Conservation (phyloP, 768 basidiomycete genomes). For the Boletus speciosus region DNA sequence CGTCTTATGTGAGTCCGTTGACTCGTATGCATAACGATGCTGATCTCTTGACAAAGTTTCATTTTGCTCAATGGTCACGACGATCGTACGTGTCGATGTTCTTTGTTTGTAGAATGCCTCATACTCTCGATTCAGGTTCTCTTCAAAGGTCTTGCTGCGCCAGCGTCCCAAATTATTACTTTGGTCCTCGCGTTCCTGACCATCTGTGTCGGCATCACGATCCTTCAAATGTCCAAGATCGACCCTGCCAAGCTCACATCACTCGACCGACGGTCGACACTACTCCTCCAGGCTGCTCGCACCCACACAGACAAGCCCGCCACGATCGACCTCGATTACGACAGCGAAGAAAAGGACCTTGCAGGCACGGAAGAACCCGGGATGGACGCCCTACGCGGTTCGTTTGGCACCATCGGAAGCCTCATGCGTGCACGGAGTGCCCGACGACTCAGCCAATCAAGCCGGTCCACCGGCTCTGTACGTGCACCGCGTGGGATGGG, state of each 20-base stretch:
- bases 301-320: constrained; percentile 56
- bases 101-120: not conserved
- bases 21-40: not conserved
- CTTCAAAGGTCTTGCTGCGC: constrained; percentile 83
- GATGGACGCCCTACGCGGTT: constrained; percentile 86
- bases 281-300: constrained; percentile 85
- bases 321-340: constrained; percentile 29
- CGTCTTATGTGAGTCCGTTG: constrained; percentile 60
- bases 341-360: constrained; percentile 60
- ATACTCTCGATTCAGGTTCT: constrained; percentile 57
- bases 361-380: constrained; percentile 83
- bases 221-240: constrained; percentile 94
- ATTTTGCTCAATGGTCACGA: constrained; percentile 81
- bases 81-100: constrained; percentile 52
- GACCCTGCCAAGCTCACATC: constrained; percentile 76
- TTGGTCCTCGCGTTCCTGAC: constrained; percentile 90
- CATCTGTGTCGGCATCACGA: constrained; percentile 88
- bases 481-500: constrained; percentile 19
- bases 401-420: constrained; percentile 87
- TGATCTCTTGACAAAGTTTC: constrained; percentile 50
- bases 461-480: constrained; percentile 27
- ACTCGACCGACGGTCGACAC: constrained; percentile 86
- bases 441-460: constrained; percentile 48
- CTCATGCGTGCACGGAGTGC: constrained; percentile 73
- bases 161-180: constrained; percentile 77